Percentiles rank a stretch among this genome's conserved stretches.
These are phyloP conservation scores for Copromyces sp. DNA, from an alignment of 495 filamentous ascomycete species.

Conservation along the genomic window DNA sequence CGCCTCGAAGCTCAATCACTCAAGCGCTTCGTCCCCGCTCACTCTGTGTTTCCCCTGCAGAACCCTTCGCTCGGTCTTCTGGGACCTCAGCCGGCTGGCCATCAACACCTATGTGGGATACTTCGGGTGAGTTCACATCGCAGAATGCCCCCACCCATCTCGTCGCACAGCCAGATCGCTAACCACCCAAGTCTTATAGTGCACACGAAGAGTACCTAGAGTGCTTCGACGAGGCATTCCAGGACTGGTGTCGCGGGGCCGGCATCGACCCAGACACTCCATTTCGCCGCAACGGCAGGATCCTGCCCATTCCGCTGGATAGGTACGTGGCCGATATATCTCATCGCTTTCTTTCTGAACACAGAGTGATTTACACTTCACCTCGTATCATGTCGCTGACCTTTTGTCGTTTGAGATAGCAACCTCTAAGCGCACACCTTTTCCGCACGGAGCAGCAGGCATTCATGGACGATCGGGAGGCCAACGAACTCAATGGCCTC, in stretches of 20 bases:
- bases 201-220: not conserved
- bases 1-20: not conserved
- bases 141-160: too few relatives aligned
- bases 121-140: not conserved
- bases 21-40: not conserved
- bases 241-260: not conserved
- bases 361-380: not conserved
- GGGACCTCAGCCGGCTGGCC: not conserved
- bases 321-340: not conserved
- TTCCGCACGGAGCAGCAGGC: conserved; percentile 56
- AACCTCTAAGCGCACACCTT: not conserved
- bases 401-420: not conserved
- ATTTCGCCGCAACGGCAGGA: not conserved
- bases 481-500: conserved; percentile 70
- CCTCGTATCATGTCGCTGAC: not conserved
- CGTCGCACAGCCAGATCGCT: too few relatives aligned
- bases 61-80: not conserved
- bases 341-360: not conserved
- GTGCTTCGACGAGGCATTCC: not conserved
- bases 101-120: not conserved
- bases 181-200: not conserved
- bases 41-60: not conserved
- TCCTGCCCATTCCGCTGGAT: not conserved
- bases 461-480: conserved; percentile 60
- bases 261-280: not conserved